Conservation (phyloP, 2,329 filamentous ascomycete species). For the Drechslerella stenobrocha region DNA sequence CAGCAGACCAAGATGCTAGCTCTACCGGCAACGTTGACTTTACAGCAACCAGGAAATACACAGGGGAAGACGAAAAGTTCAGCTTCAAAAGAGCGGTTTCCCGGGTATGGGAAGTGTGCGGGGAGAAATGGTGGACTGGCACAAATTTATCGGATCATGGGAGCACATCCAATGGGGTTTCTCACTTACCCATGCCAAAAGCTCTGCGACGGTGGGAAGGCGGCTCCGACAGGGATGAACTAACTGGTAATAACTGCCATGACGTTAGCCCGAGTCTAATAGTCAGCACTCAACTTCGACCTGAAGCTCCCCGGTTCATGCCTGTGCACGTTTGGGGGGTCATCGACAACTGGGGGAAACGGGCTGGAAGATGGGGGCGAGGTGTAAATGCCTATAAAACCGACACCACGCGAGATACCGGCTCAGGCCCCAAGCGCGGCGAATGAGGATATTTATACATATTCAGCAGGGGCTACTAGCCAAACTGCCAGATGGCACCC, state of each 20-base stretch:
- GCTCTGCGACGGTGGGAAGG: constrained; percentile 37
- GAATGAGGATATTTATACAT: constrained; percentile 41
- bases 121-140: constrained; percentile 66
- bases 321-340: constrained; percentile 42
- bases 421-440: constrained; percentile 20
- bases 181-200: constrained; percentile 31
- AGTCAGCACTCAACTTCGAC: constrained; percentile 10
- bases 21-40: constrained; percentile 63
- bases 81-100: constrained; percentile 76
- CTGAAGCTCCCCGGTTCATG: constrained; percentile 28
- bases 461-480: too few species aligned
- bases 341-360: constrained; percentile 41
- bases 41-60: constrained; percentile 68
- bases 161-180: constrained; percentile 4
- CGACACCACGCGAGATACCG: constrained; percentile 42
- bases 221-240: neutral
- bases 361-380: constrained; percentile 39
- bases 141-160: neutral
- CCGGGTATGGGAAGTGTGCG: constrained; percentile 81
- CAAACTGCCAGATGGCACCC: neutral
- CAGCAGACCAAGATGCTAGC: constrained; percentile 39
- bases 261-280: neutral
- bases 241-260: neutral
- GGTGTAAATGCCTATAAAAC: constrained; percentile 48
- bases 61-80: constrained; percentile 79